phyloP scores from a whole-genome alignment of 306 rosid species.

The Acacia acuminata region DNA sequence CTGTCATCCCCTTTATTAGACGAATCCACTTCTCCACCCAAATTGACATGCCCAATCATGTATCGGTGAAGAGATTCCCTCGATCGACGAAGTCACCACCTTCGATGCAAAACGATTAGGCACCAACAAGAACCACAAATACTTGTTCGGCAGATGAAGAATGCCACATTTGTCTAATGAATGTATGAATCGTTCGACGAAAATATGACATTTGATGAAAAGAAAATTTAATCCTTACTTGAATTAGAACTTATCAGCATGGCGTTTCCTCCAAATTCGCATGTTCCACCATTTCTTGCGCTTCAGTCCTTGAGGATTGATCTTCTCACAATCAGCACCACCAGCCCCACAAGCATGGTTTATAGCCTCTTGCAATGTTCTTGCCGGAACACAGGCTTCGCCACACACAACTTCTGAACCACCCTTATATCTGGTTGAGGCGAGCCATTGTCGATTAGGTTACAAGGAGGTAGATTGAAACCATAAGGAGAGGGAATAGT shows the following conservation, averaged over 20 bases:
- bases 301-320: slow-evolving; percentile 72
- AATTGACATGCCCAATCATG: slow-evolving; percentile 27
- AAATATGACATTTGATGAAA: neutral
- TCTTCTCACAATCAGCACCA: slow-evolving; percentile 55
- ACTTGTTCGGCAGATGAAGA: neutral
- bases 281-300: slow-evolving; percentile 81
- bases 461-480: slow-evolving; percentile 66
- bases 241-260: slow-evolving; percentile 70
- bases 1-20: no score
- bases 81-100: slow-evolving; percentile 43
- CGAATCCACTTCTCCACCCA: slow-evolving; percentile 33
- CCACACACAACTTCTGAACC: slow-evolving; percentile 63
- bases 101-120: slow-evolving; percentile 27
- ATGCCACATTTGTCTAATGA: no score
- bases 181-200: neutral
- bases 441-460: slow-evolving; percentile 47
- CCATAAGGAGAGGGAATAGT: slow-evolving; percentile 56
- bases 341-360: slow-evolving; percentile 85
- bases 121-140: neutral
- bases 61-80: slow-evolving; percentile 39
- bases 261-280: slow-evolving; percentile 86
- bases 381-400: slow-evolving; percentile 85
- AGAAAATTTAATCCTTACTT: slow-evolving; percentile 35
- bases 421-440: slow-evolving; percentile 46
- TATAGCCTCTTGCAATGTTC: slow-evolving; percentile 67